Conservation (phyloP, 2,329 filamentous ascomycete species). For the Claviceps fusiformis region DNA sequence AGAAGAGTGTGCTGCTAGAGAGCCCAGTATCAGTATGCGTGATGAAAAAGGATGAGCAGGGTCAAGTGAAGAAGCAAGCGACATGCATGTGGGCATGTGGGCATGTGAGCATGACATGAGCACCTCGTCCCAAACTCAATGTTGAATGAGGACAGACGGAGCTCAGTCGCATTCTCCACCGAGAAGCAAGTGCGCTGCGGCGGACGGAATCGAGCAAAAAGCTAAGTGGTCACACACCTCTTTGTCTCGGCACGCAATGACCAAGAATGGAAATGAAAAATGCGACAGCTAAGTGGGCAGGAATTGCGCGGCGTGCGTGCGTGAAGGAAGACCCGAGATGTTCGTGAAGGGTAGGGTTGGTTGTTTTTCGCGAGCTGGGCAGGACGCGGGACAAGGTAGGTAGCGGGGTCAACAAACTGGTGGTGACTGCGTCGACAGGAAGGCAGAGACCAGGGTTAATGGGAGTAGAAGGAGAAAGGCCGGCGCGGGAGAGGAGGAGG, state of each 20-base stretch:
- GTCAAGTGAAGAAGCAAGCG: neutral
- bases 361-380: neutral
- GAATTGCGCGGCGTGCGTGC: neutral
- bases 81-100: neutral
- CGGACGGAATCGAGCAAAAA: neutral
- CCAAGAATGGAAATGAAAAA: neutral
- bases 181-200: neutral
- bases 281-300: neutral
- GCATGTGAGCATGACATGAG: neutral
- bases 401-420: neutral
- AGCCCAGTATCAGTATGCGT: neutral
- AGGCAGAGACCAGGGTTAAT: slow-evolving; percentile 1
- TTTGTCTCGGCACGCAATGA: neutral
- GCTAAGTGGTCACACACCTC: neutral
- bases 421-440: neutral
- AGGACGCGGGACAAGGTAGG: slow-evolving; percentile 4
- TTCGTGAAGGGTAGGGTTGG: neutral
- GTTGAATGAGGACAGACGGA: neutral
- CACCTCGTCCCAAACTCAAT: neutral
- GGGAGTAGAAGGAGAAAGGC: neutral
- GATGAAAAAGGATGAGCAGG: neutral
- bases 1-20: neutral
- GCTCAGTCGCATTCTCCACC: neutral
- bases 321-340: neutral
- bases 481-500: neutral